Base-by-base conservation (phyloP, 2,329 filamentous ascomycete species). In the Coniochaeta pulveracea region DNA sequence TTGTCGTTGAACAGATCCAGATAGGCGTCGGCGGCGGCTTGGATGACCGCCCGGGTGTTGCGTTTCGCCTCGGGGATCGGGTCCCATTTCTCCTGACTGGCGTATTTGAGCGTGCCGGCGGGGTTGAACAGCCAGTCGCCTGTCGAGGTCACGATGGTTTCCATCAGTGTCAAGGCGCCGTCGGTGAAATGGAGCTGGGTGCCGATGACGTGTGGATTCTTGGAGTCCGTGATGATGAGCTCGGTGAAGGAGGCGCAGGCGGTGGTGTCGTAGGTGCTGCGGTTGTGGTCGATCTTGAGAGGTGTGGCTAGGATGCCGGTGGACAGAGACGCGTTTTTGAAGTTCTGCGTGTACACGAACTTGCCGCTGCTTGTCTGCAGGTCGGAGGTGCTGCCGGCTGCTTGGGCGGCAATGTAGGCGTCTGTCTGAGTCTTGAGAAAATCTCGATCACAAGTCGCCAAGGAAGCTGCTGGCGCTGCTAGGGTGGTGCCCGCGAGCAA, bases 111-210 rank as follows among this genome's bases (percentile, higher is more conserved):
- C 11, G 54, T 57, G 15, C 45, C 45, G 3, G 54, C 46, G 8
- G 54, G 52, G 34, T 57, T 55, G 44, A 58, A 58, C n/a, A 56
- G 47, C 55, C 55, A 58, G 44, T 56, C 52, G 23, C 53, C 54
- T 32, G 38, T 41, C 35, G 52, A 51, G 5, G 54, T 56, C 27
- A 56, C 45, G 26, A 58, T 42, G 12, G 47, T 48, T 43, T 55
- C 54, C 36, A 48, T 39, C 27, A 35, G 36, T 14, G 39, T 37
- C 2, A 55, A 41, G 26, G 36, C 34, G 36, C 39, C 39, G 11
- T 37, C 33, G 31, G 41, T 38, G 35, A 51, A 48, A 28, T 47
- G 50, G 37, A 57, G 43, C 44, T 56, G 55, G n/a, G 54, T 54
- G 30, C 53, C 52, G 31, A 57, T 43, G 24, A 57, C 55, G 38